phyloP scores from a whole-genome alignment of 768 basidiomycete species.

The Daedaleopsis sinensis region DNA sequence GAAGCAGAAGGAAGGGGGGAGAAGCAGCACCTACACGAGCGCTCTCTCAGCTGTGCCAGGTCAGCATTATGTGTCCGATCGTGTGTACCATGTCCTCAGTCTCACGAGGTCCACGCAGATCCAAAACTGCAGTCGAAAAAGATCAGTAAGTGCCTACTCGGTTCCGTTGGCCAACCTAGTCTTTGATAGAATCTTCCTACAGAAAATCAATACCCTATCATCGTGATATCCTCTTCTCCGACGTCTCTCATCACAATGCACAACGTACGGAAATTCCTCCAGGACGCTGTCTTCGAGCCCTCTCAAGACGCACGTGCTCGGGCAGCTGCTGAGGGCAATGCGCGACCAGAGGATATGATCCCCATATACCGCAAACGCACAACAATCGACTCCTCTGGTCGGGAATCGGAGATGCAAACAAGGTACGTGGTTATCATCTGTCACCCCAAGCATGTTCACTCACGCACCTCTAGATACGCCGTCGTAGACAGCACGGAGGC shows the following conservation, averaged over 20 bases:
- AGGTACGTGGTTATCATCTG: conserved; percentile 25
- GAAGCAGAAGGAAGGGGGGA: conserved; percentile 69
- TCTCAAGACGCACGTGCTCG: conserved; percentile 75
- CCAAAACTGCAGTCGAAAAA: conserved; percentile 68
- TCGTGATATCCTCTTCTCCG: conserved; percentile 95
- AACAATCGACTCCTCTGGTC: conserved; percentile 63
- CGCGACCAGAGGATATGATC: conserved; percentile 80
- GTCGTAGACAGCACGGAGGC: conserved; percentile 94
- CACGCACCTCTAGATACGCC: conserved; percentile 54
- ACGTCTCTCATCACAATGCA: conserved; percentile 97
- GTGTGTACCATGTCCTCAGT: not conserved
- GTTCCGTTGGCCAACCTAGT: not conserved
- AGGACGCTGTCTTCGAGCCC: conserved; percentile 80
- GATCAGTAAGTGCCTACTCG: conserved; percentile 47
- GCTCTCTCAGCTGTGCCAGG: conserved; percentile 46
- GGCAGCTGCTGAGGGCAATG: conserved; percentile 69
- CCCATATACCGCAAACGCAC: conserved; percentile 88
- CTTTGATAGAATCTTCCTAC: conserved; percentile 1
- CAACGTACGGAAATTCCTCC: conserved; percentile 93
- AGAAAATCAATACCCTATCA: conserved; percentile 89
- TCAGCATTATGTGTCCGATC: conserved; percentile 18
- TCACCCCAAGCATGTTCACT: not conserved
- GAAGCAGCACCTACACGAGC: conserved; percentile 45
- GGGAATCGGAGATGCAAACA: conserved; percentile 51
- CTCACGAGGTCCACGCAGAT: conserved; percentile 35